These are phyloP conservation scores for Trichosporon asahii DNA, from an alignment of 1,284 basidiomycete genomes.

Conservation along the genomic window DNA sequence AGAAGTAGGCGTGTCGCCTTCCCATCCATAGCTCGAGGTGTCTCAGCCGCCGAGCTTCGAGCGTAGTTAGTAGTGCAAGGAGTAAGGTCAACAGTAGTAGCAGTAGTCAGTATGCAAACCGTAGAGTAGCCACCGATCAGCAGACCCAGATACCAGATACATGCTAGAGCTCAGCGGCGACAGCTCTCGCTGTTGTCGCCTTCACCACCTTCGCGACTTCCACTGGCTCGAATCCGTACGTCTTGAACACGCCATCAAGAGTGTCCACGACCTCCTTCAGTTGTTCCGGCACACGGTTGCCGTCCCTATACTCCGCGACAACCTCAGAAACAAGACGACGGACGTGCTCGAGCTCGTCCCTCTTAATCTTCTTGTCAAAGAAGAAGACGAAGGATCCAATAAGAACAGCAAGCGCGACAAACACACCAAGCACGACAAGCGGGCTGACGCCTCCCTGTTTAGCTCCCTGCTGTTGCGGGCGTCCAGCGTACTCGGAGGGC, in stretches of 20 bases:
- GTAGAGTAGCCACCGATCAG: no score
- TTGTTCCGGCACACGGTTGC: background rate
- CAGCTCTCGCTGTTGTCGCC: background rate
- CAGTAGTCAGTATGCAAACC: no score
- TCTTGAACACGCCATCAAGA: background rate
- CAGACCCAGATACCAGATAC: background rate
- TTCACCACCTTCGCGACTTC: background rate
- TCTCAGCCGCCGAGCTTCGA: background rate
- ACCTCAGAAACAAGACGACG: background rate
- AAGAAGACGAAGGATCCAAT: background rate
- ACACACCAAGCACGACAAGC: background rate
- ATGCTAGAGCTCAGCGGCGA: background rate
- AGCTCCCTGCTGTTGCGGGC: background rate
- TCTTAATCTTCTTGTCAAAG: background rate
- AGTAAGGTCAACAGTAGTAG: background rate
- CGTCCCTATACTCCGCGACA: background rate
- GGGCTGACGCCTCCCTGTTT: background rate
- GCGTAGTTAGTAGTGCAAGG: background rate
- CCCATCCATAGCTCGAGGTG: background rate
- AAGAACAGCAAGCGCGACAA: no score
- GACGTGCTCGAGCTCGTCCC: background rate
- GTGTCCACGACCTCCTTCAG: background rate
- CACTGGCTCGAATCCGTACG: background rate
- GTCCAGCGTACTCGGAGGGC: background rate
- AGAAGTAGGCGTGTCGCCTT: slow-evolving; percentile 8